These are phyloP conservation scores for Fomitopsis serialis DNA, from an alignment of 768 basidiomycete genomes.

Conservation along the genomic window DNA sequence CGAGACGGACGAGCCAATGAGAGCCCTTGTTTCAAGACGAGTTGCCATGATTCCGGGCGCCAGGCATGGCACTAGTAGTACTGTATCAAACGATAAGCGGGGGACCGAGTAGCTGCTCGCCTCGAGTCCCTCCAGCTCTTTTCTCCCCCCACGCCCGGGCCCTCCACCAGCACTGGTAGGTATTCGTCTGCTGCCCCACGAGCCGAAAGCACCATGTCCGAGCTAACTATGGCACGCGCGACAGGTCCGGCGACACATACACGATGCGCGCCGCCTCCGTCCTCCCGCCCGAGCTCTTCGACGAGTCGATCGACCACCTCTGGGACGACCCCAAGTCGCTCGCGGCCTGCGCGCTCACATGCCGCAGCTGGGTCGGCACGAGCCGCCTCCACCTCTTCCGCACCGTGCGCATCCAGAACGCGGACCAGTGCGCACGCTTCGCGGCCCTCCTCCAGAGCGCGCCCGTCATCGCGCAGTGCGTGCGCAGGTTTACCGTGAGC, in stretches of 20 bases:
- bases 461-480: constrained; percentile 18
- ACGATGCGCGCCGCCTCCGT: constrained; percentile 1
- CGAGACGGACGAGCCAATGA: too few relatives aligned
- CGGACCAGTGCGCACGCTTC: constrained; percentile 15
- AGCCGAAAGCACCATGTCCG: too few relatives aligned
- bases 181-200: neutral
- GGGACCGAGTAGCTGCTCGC: too few relatives aligned
- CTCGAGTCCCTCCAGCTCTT: too few relatives aligned
- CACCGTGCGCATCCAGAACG: constrained; percentile 19
- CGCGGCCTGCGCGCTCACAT: constrained; percentile 19
- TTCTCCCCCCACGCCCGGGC: too few relatives aligned
- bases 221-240: too few relatives aligned
- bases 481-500: constrained; percentile 21
- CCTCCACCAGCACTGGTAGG: neutral
- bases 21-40: too few relatives aligned
- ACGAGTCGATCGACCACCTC: constrained; percentile 25
- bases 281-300: constrained; percentile 24
- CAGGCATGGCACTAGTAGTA: too few relatives aligned
- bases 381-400: constrained; percentile 23
- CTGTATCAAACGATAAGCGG: too few relatives aligned
- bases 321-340: constrained; percentile 23
- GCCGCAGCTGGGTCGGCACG: constrained; percentile 21
- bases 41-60: too few relatives aligned
- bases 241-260: neutral
- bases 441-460: constrained; percentile 11